A percentile compares a stretch with the other conserved stretches of the same genome.
Evolutionary conservation across 2,329 filamentous ascomycete genomes (phyloP).

Genomic region (Fusarium annulatum): DNA sequence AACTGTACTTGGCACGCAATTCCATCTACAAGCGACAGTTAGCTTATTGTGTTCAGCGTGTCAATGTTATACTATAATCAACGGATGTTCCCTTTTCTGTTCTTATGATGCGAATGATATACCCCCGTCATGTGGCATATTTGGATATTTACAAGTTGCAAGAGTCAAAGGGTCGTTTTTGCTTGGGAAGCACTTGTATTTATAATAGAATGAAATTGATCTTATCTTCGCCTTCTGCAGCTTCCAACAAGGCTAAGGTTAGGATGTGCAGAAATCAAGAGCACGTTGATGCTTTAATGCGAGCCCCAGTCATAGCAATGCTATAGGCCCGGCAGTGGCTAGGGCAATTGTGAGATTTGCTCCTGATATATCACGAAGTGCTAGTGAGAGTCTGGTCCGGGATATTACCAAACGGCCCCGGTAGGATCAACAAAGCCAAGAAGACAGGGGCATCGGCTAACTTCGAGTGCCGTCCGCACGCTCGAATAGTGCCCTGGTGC

Average conservation of each 20-base stretch:
- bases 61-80: neutral
- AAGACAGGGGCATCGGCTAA: neutral
- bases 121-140: slow-evolving; percentile 1
- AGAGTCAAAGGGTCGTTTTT: neutral
- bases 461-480: neutral
- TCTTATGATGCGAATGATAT: slow-evolving; percentile 8
- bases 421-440: slow-evolving; percentile 3
- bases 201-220: neutral
- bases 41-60: neutral
- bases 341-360: neutral
- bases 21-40: neutral
- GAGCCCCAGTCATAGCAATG: neutral
- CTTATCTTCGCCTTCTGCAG: neutral
- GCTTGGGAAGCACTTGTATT: neutral
- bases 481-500: neutral
- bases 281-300: neutral
- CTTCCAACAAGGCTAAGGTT: neutral
- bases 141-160: neutral
- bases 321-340: neutral
- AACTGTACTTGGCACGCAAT: slow-evolving; percentile 6
- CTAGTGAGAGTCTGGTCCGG: neutral
- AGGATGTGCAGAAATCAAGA: neutral
- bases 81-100: neutral
- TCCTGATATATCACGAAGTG: neutral
- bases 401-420: neutral